These are phyloP conservation scores for Puccinellia tenuiflora DNA, from an alignment of 176 grass and related monocot species.

Conservation along the genomic window DNA sequence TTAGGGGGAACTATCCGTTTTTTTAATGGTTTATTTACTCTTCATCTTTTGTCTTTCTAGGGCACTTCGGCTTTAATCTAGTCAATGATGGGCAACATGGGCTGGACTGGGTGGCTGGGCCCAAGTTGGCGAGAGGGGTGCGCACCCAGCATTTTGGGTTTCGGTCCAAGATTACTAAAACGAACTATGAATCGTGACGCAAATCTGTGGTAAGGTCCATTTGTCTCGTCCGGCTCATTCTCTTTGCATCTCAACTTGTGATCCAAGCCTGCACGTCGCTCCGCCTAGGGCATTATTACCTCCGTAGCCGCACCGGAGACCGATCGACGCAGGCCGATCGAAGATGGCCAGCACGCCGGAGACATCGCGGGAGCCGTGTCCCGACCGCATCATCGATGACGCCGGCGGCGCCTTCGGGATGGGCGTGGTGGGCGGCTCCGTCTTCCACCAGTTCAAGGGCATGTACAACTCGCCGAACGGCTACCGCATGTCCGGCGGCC, in stretches of 20 bases:
- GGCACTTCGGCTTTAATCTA: too few species aligned
- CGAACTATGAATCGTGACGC: background rate
- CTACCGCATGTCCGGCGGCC: slow-evolving; percentile 44
- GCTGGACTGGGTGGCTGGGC: background rate
- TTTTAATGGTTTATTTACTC: too few species aligned
- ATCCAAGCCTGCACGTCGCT: background rate
- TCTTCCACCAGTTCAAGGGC: slow-evolving; percentile 77
- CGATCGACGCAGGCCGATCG: background rate
- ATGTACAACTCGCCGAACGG: slow-evolving; percentile 68
- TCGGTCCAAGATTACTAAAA: background rate
- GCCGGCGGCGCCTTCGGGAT: slow-evolving; percentile 84
- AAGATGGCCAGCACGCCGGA: slow-evolving; percentile 49
- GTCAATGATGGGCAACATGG: background rate
- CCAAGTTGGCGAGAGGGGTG: background rate
- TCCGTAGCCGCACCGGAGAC: background rate
- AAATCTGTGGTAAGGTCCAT: background rate
- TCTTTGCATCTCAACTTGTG: background rate
- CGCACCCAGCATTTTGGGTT: background rate
- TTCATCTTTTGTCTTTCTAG: too few species aligned
- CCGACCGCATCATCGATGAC: slow-evolving; percentile 88
- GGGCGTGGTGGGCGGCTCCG: slow-evolving; percentile 83
- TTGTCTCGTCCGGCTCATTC: background rate
- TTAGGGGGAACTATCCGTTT: too few species aligned
- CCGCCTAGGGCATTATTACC: background rate
- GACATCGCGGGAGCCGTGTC: slow-evolving; percentile 95